Evolutionary conservation across 2,329 filamentous ascomycete genomes (phyloP), one percentile per base, ranked within the genome.

Genomic region (Stachybotrys elegans): DNA sequence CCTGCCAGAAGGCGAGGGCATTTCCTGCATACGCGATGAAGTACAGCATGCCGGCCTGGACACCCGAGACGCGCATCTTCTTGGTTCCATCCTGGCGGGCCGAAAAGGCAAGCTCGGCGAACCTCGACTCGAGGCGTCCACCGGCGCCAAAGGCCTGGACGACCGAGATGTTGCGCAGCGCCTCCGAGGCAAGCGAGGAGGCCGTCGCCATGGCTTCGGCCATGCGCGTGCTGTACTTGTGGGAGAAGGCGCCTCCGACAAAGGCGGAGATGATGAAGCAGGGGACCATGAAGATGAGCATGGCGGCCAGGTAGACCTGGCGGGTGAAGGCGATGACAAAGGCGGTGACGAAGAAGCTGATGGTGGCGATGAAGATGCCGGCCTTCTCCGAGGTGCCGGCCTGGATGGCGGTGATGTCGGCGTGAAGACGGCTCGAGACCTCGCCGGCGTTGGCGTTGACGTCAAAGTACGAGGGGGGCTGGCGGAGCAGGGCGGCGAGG

Each of bases 381-480:
- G 85, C 82, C 58, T 88, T 88, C 60, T 87, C 84, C 2, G 79
- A 82, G 0, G 83, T 85, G 13, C 84, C 84, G 0, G 76, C 74
- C 54, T 84, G 83, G 42, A 88, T 79, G 1, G 78, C 75, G 46
- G 82, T 76, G 25, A 86, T 82, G 53, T 87, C 83, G 43, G 72
- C 71, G 55, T 81, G 81, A 35, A 88, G 72, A 16, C 83, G 71
- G 8, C 79, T 77, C 2, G 78, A 73, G 12, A 86, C 75, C 57
- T 85, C 79, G 14, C 81, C 82, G 1, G 80, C 72, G 38, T 78
- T 74, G 9, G 82, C 68, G 13, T 71, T 72, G 14, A 25, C 38
- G 53, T 86, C 82, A 56, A 85, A 84, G 57, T 78, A 85, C 13
- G 78, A 67, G 1, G 80, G 73, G 44, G 84, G 80, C 55, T 85